Evolutionary conservation across 2,329 filamentous ascomycete genomes (phyloP).

Genomic region (Cylindrodendrum hubeiense): DNA sequence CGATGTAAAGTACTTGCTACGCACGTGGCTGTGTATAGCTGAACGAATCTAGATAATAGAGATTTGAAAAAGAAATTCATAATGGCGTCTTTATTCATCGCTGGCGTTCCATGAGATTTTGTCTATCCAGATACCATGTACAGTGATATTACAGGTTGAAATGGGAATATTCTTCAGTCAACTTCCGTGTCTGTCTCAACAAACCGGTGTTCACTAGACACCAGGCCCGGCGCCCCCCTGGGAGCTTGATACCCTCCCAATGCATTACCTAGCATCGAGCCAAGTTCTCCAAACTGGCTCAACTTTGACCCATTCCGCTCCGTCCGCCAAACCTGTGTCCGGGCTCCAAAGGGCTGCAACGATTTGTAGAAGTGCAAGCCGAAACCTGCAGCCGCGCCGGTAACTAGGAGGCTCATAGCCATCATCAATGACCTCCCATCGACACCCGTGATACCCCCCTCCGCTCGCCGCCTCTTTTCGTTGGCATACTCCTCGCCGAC

Average conservation of each 20-base stretch:
- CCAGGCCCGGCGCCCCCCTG: conserved; percentile 25
- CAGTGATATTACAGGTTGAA: conserved; percentile 30
- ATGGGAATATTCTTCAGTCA: conserved; percentile 39
- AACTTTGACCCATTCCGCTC: conserved; percentile 49
- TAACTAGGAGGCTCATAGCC: conserved; percentile 49
- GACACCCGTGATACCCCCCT: conserved; percentile 48
- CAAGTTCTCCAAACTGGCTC: conserved; percentile 60
- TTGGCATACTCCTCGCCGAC: conserved; percentile 51
- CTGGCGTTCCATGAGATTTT: conserved; percentile 15
- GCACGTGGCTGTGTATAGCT: background rate
- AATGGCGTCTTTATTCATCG: conserved; percentile 12
- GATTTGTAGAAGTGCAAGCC: conserved; percentile 55
- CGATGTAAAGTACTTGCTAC: background rate
- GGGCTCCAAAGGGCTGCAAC: conserved; percentile 60
- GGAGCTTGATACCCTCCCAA: conserved; percentile 44
- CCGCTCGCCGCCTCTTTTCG: conserved; percentile 53
- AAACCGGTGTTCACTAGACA: conserved; percentile 42
- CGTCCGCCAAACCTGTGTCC: conserved; percentile 57
- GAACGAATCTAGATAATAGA: conserved; percentile 28
- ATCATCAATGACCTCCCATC: conserved; percentile 50
- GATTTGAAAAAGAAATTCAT: conserved; percentile 30
- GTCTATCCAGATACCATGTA: conserved; percentile 29
- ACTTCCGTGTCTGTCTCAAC: conserved; percentile 53
- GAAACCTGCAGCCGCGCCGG: conserved; percentile 55
- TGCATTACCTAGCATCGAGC: conserved; percentile 56